Base-by-base conservation (phyloP, 768 basidiomycete species). In the Suillus plorans region DNA sequence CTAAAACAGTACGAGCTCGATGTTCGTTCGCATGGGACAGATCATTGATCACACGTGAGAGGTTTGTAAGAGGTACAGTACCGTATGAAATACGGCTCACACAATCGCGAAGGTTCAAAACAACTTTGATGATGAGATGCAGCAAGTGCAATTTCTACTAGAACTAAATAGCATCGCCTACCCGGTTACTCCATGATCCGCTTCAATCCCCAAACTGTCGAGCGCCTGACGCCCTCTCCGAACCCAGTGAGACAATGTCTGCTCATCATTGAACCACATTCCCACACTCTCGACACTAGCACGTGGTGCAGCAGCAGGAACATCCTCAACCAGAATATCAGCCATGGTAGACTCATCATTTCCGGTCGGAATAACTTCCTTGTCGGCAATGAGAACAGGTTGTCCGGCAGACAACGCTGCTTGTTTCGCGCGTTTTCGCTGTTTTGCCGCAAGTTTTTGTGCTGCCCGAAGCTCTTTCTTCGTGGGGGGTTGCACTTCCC, bases 261-360 rank as follows among this genome's bases (percentile, higher is more conserved):
- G 70, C 7, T 73, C 63, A 39, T 86, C 75, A 55, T 85, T 80
- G 66, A 86, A 90, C 89, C 90, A 91, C 71, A 76, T 73, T 63
- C 64, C 70, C 14, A 62, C 61, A 58, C 60, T 63, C 14, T 61
- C 9, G 45, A 39, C 64, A 37, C 56, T 63, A 42, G 64, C 64
- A 20, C 63, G 67, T 16, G 66, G 34, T 4, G 60, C 34, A 25
- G 50, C 57, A 5, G 41, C n/a, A 13, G 66, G 52, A 42, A 22
- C n/a, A 47, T 55, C n/a, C n/a, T 47, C 49, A 28, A 28, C 20
- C 9, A 36, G 5, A 9, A 31, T n/a, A 14, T 68, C 59, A 9
- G 64, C 66, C 28, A 52, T 66, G 39, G 65, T 64, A 58, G 65
- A 64, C 36, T 67, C 64, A 39, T 69, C 69, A 36, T 71, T 72